These are phyloP conservation scores for Pythium apleroticum DNA, from an alignment of 352 stramenopile genomes.

Conservation along the genomic window DNA sequence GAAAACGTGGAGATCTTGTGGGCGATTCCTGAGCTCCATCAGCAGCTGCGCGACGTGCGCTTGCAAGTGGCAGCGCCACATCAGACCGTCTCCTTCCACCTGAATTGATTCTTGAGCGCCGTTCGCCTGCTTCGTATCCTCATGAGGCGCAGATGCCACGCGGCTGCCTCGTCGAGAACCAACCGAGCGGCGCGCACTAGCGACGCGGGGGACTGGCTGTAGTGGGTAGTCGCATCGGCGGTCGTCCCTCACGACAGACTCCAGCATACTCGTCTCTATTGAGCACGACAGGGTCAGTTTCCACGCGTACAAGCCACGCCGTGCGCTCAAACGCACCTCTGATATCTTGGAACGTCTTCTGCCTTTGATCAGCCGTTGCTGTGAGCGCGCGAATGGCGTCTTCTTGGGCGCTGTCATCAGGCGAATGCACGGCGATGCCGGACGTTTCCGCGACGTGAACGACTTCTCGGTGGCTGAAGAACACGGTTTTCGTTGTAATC, in stretches of 20 bases:
- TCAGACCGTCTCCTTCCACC: background rate
- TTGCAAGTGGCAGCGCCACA: constrained; percentile 46
- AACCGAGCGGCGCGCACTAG: constrained; percentile 4
- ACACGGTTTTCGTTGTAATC: background rate
- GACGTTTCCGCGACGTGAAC: background rate
- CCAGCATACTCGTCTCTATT: constrained; percentile 11
- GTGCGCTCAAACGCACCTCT: constrained; percentile 9
- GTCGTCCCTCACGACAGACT: constrained; percentile 15
- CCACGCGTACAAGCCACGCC: background rate
- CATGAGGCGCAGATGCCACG: background rate
- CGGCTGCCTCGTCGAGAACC: background rate
- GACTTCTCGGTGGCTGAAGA: background rate
- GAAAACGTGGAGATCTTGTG: constrained; percentile 37
- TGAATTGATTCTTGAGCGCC: background rate
- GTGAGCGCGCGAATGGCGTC: constrained; percentile 2
- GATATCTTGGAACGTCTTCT: constrained; percentile 19
- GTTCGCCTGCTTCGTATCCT: background rate
- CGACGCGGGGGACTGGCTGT: constrained; percentile 2
- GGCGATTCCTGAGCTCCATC: constrained; percentile 36
- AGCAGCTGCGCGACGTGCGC: constrained; percentile 47
- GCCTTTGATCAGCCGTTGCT: constrained; percentile 8
- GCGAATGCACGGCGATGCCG: background rate
- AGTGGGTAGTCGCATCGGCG: constrained; percentile 29
- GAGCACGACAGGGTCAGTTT: background rate
- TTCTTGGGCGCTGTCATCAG: background rate